These are phyloP conservation scores for Galerina sulciceps DNA, from an alignment of 768 basidiomycete species.

Conservation along the genomic window DNA sequence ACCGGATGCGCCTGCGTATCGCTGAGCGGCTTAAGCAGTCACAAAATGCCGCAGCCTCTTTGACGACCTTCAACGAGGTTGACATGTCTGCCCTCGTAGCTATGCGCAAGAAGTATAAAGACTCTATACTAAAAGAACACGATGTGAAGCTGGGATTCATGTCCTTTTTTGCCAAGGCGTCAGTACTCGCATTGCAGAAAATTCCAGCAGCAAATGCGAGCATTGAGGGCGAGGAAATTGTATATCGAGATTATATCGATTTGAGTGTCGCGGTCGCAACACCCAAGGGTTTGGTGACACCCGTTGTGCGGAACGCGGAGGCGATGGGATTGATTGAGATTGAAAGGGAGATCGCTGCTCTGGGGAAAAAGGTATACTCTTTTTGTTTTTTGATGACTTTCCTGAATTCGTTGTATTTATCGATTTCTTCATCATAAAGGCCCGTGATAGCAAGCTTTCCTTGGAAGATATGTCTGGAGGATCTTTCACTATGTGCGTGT, in stretches of 20 bases:
- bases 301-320: constrained; percentile 92
- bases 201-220: constrained; percentile 93
- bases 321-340: constrained; percentile 85
- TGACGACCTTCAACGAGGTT: constrained; percentile 99
- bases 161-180: constrained; percentile 94
- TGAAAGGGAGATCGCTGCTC: constrained; percentile 87
- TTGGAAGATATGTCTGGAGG: constrained; percentile 99
- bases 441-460: constrained; percentile 90
- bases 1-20: constrained; percentile 96
- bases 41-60: constrained; percentile 93
- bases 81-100: constrained; percentile 97
- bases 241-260: constrained; percentile 92
- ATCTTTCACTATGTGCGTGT: constrained; percentile 92
- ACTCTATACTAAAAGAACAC: constrained; percentile 84
- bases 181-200: constrained; percentile 82
- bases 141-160: constrained; percentile 99
- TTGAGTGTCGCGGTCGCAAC: constrained; percentile 96
- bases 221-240: constrained; percentile 93
- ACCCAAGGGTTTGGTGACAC: constrained; percentile 96
- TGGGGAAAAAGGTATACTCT: constrained; percentile 81
- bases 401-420: constrained; percentile 1
- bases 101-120: constrained; percentile 94
- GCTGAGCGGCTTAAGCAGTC: constrained; percentile 98
- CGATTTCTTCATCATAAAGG: constrained; percentile 42
- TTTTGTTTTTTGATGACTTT: not conserved